These are phyloP conservation scores for Hymenotorrendiella dingleyae DNA, from an alignment of 2,329 filamentous ascomycete genomes.

Conservation along the genomic window DNA sequence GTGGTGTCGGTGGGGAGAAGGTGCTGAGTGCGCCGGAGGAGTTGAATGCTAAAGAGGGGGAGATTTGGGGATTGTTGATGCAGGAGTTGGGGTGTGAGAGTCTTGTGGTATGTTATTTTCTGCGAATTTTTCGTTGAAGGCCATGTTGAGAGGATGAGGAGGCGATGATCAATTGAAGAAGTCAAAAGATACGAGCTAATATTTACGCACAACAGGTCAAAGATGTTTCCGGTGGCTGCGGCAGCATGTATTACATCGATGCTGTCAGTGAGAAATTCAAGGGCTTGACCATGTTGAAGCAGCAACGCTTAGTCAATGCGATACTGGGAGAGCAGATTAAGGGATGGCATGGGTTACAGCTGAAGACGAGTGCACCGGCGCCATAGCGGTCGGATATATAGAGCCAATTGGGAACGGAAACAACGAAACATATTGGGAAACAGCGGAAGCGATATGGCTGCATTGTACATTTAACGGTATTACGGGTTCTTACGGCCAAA, in stretches of 20 bases:
- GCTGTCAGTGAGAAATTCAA: slow-evolving; percentile 66
- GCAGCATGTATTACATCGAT: slow-evolving; percentile 82
- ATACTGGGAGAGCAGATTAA: slow-evolving; percentile 71
- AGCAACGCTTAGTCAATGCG: slow-evolving; percentile 75
- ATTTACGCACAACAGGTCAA: no score
- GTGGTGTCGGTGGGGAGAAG: slow-evolving; percentile 8
- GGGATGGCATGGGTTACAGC: slow-evolving; percentile 76
- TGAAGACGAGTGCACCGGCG: slow-evolving; percentile 63
- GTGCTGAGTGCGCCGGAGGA: slow-evolving; percentile 39
- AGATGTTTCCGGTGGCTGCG: slow-evolving; percentile 78
- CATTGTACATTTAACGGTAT: no score
- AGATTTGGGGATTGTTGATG: slow-evolving; percentile 46
- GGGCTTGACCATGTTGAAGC: slow-evolving; percentile 68
- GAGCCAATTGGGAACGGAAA: no score
- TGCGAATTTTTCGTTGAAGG: no score
- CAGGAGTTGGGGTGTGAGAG: slow-evolving; percentile 27
- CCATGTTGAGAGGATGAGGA: no score
- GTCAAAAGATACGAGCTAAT: no score
- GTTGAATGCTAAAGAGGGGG: slow-evolving; percentile 50
- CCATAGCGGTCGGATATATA: slow-evolving; percentile 13
- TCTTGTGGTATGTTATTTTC: slow-evolving; percentile 26
- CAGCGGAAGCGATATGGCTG: no score
- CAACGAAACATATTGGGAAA: no score
- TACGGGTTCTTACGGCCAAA: no score
- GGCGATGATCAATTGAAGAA: no score